Evolutionary conservation across 1,284 basidiomycete species (phyloP), one percentile per base, ranked within the genome.

Genomic region (Sanghuangporus weigelae): DNA sequence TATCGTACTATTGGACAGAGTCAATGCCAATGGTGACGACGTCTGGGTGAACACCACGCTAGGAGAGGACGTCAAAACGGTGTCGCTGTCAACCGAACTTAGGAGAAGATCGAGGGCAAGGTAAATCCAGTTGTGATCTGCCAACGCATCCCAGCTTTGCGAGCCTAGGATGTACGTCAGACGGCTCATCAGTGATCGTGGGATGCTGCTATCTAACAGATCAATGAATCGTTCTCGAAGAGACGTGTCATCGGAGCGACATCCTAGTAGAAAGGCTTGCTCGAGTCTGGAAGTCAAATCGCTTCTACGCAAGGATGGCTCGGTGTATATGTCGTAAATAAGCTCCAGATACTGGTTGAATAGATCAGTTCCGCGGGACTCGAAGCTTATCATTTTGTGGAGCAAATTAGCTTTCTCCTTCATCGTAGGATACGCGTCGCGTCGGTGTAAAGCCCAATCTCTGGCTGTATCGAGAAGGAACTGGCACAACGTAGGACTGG

Each of bases 231-330:
- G 85, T 67, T 92, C 89, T 42, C 97, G 87, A 54, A 98, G 82
- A 7, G 78, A 75, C 0, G 90, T 80, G 70, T 98, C 94, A 68
- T 89, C 84, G 19, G 92, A 90, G 38, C 94, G 87, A 72, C 93
- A 96, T 4, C 97, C 97, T 35, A 98, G 81, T 44, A 99, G 80
- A 80, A 99, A 99, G 0, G 95, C 89, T 36, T 92, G 89, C 72
- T 99, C 98, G 21, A 99, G 83, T 14, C 95, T 87, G 57, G 93
- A 90, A 0, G 97, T 99, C 64, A 99, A 81, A 69, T 99, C 97
- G 64, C 94, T 97, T 57, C 96, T 87, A 21, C 93, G 87, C 44
- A 99, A 80, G 4, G 81, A 78, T 2, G 94, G 89, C 53, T 95
- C 91, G 8, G 90, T 92, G 78, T 98, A 99, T 70, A 99, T 96